These are phyloP conservation scores for Tolypocladium paradoxum DNA, from an alignment of 2,329 filamentous ascomycete genomes.

Conservation along the genomic window DNA sequence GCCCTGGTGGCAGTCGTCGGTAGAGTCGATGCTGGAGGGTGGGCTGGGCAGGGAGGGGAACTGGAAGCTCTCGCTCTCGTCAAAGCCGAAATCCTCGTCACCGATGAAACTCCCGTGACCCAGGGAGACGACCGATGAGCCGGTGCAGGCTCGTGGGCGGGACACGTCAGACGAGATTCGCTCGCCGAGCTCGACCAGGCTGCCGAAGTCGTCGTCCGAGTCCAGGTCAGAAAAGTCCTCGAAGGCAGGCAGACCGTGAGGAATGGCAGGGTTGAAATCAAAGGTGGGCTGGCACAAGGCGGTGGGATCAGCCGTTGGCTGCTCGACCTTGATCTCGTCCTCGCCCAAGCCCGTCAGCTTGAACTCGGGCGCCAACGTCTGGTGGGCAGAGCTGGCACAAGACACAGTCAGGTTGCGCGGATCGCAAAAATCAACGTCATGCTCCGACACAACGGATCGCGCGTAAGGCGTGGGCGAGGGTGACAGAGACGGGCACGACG, in stretches of 20 bases:
- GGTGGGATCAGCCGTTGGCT: constrained; percentile 34
- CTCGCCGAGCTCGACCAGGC: constrained; percentile 55
- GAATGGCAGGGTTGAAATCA: constrained; percentile 38
- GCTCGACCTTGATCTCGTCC: constrained; percentile 42
- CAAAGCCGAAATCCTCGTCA: constrained; percentile 65
- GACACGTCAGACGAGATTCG: constrained; percentile 48
- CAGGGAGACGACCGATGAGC: constrained; percentile 54
- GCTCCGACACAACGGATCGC: constrained; percentile 55
- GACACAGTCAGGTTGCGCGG: constrained; percentile 77
- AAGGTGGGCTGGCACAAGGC: constrained; percentile 32
- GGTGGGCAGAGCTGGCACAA: constrained; percentile 34
- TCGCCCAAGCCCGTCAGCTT: constrained; percentile 55
- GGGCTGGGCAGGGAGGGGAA: constrained; percentile 54
- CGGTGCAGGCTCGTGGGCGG: constrained; percentile 58
- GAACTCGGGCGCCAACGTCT: constrained; percentile 48
- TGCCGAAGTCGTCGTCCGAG: constrained; percentile 73
- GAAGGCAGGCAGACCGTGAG: constrained; percentile 58
- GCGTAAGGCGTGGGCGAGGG: constrained; percentile 77
- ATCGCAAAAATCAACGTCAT: constrained; percentile 79
- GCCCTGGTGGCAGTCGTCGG: constrained; percentile 36
- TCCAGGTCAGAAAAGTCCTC: constrained; percentile 85
- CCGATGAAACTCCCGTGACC: constrained; percentile 70
- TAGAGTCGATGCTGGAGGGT: constrained; percentile 23
- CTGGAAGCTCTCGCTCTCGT: constrained; percentile 53
- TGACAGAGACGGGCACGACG: constrained; percentile 74